Base-by-base conservation (phyloP, 495 filamentous ascomycete genomes). In the Tetracladium marchalianum region DNA sequence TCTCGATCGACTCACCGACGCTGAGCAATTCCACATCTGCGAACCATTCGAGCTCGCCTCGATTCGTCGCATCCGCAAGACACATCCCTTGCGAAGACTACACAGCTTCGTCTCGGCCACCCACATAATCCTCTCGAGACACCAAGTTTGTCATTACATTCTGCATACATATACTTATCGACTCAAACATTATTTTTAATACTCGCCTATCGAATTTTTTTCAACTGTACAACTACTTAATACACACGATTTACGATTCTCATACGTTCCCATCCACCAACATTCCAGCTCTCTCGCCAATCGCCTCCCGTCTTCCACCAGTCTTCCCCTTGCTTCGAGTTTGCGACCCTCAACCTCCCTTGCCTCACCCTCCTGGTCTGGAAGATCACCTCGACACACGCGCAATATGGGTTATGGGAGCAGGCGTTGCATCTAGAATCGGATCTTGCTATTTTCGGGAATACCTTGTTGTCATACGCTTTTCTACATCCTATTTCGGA, bases 161-260 rank as follows among this genome's bases (percentile, higher is more conserved):
- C 48, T 35, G 43, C 13, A 50, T 37, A 40, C 22, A 46, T 32
- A 46, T 36, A 32, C 37, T 31, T 46, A 48, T 49, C 22, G 40
- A 34, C 44, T 7, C 11, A 13, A 44, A 41, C 27, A 43, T 18
- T 12, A 34, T 41, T 41, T 52, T 35, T 50, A 50, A 50, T 53
- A 47, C 38, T 27, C 34, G 35, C 32, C 40, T 11, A 5, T 31
- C 33, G n/a, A 43, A 12, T 11, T 19, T 41, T 31, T 19, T 11
- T 15, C 50, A 41, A 34, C 46, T 53, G 47, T 53, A 53, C 31
- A 53, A 37, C 51, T 50, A 27, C 44, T 44, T 18, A 36, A 43
- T 43, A 44, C 34, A 50, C 17, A 57, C 44, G 54, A 57, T 44
- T 40, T 46, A 57, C 54, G 54, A 57, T 57, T 57, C 44, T 53